Base-by-base conservation (phyloP, 2,329 filamentous ascomycete species). In the Sporothrix globosa region DNA sequence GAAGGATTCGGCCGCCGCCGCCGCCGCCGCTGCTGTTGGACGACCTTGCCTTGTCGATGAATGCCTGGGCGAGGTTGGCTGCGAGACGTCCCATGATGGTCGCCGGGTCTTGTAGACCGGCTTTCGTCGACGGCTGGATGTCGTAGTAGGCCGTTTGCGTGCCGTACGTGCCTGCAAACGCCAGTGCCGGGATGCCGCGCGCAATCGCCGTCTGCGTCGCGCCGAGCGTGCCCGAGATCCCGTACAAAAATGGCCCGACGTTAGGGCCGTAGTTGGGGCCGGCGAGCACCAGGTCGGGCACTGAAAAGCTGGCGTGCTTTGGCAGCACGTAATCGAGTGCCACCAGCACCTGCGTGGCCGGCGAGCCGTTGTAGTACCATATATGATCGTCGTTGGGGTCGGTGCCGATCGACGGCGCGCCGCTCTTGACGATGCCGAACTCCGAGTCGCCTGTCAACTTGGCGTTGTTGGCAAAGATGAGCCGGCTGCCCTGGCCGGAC, bases 301-400 rank as follows among this genome's bases (percentile, higher is more conserved):
- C 80, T n/a, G 76, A 79, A 74, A 84, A 82, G 74, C 83, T 79
- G 72, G 80, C 81, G 75, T 81, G 84, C 17, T 75, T 78, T 0
- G 85, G 85, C 19, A 88, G 79, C 10, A 88, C 83, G 58, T 84
- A 86, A 78, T 88, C 85, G 6, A 88, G 80, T 1, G 82, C 85
- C 5, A 88, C 84, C 70, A 87, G 84, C 1, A 84, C 85, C 74
- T 83, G 85, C 0, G 85, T 83, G 0, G 84, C 84, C 0, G 86
- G 85, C 0, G 86, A 88, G 27, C 86, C 86, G 68, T 88, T 86
- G 77, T 87, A 88, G 75, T 88, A 88, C 84, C 84, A 88, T 73
- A 88, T 86, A 72, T 86, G 81, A 68, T 79, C 79, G 70, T 88
- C 84, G 24, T 77, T 75, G 14, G 84, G 85, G 73, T 87, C 85